Evolutionary conservation across 148 eudicot species (phyloP), one percentile per base, ranked within the genome.

Genomic region (Drosera capensis): DNA sequence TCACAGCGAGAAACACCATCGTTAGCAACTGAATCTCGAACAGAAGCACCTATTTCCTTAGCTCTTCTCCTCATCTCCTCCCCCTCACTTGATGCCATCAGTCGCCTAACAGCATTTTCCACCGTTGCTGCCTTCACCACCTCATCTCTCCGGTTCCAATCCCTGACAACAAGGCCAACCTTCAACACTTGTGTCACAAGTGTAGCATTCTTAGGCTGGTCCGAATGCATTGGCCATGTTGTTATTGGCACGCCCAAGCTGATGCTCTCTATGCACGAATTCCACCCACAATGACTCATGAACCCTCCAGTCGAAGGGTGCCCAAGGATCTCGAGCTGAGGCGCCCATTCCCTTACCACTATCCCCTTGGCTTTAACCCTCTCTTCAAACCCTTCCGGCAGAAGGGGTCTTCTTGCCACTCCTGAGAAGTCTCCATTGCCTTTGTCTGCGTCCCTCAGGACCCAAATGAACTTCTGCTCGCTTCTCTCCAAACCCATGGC

Each of bases 241-340:
- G 57, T 66, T 2, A 79, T 61, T 0, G 88, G 82, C 21, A 79
- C 82, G 2, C 79, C 88, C 77, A 70, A 71, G 39, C 63, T 57
- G 0, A 77, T 60, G 19, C 84, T 73, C 29, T 80, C 90, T 45
- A 76, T 26, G 38, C 92, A 77, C 12, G 92, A 81, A 46, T 73
- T 77, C 92, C 92, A 81, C 5, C 92, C 81, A 39, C 79, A 77
- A 21, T 75, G 73, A 46, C 78, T 69, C 70, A 77, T 57, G 29
- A 77, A 81, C 15, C 80, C 90, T 1, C 78, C 78, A 2, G 54
- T 68, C 0, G 84, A 51, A 12, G 42, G 15, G 37, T 81, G 92
- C 0, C 23, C 74, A 24, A 81, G 55, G 14, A 77, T 77, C 24
- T 74, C 74, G n/a, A 77, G 13, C 51, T 81, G 92, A 1, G 85